These are phyloP conservation scores for Daldinia grandis DNA, from an alignment of 495 filamentous ascomycete genomes.

Conservation along the genomic window DNA sequence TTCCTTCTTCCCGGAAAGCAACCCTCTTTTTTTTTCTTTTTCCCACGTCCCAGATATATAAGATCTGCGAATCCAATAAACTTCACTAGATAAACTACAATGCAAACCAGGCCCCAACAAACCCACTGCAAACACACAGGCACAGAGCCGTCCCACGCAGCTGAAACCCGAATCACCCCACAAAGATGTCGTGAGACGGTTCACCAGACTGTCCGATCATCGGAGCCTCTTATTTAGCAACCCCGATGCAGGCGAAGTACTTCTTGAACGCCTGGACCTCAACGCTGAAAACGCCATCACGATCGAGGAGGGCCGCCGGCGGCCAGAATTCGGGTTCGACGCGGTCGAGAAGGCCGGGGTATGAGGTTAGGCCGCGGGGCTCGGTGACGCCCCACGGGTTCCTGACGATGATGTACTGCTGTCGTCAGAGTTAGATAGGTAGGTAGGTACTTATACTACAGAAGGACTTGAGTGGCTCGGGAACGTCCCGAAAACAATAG, in stretches of 20 bases:
- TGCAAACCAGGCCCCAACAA: not conserved
- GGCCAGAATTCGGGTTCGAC: slow-evolving; percentile 50
- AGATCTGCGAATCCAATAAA: not conserved
- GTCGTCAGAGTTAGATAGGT: not conserved
- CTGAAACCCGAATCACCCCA: not conserved
- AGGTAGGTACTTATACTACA: not conserved
- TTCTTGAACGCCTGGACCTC: slow-evolving; percentile 48
- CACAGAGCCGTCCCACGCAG: not conserved
- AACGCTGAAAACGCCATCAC: slow-evolving; percentile 45
- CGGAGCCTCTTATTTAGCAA: slow-evolving; percentile 41
- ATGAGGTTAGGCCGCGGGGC: slow-evolving; percentile 43
- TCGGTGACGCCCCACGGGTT: slow-evolving; percentile 53
- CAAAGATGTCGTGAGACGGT: not conserved
- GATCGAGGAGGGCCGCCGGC: slow-evolving; percentile 43
- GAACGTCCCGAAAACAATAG: not conserved
- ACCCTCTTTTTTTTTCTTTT: not conserved
- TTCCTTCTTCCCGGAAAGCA: not conserved
- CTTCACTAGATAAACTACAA: not conserved
- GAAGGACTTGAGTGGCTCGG: not conserved
- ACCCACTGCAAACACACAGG: not conserved
- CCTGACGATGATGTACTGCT: slow-evolving; percentile 49
- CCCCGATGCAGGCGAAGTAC: slow-evolving; percentile 48
- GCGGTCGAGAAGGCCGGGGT: slow-evolving; percentile 42
- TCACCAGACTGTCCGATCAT: not conserved
- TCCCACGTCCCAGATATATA: not conserved